These are phyloP conservation scores for Ananas comosus DNA, from an alignment of 176 grass and related monocot species.

Conservation along the genomic window DNA sequence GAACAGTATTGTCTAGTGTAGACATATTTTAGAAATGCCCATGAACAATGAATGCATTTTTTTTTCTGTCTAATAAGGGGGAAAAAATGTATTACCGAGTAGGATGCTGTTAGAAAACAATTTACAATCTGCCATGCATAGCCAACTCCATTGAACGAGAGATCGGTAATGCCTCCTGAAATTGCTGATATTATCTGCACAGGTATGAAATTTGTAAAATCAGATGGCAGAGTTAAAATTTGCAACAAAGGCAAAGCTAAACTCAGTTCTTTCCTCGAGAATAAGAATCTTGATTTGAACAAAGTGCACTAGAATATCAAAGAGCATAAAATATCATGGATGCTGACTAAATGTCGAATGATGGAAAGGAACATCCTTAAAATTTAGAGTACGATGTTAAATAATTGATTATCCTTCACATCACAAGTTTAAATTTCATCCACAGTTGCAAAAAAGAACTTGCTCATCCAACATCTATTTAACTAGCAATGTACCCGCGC, in stretches of 20 bases:
- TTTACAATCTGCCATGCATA: slow-evolving; percentile 90
- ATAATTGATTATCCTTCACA: too few species aligned
- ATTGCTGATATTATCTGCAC: slow-evolving; percentile 86
- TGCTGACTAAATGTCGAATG: too few species aligned
- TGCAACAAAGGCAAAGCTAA: background rate
- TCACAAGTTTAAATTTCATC: too few species aligned
- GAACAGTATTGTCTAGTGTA: too few species aligned
- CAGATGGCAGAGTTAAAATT: background rate
- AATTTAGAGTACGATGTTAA: too few species aligned
- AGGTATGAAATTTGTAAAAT: background rate
- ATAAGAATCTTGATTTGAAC: background rate
- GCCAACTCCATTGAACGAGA: slow-evolving; percentile 76
- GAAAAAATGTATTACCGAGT: slow-evolving; percentile 66
- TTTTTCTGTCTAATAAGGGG: slow-evolving; percentile 1
- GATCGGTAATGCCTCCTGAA: slow-evolving; percentile 80
- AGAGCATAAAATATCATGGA: too few species aligned
- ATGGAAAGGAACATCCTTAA: too few species aligned
- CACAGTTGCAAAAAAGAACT: too few species aligned
- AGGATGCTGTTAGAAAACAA: slow-evolving; percentile 88
- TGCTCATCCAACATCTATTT: too few species aligned
- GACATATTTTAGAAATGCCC: too few species aligned
- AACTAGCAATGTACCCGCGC: too few species aligned
- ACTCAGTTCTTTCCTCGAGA: background rate
- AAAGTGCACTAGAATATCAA: background rate
- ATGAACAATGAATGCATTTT: background rate